A percentile compares a stretch with the other conserved stretches of the same genome.
These are phyloP conservation scores for Mortierella alpina DNA, from an alignment of 192 early-diverging fungal genomes.

Conservation along the genomic window DNA sequence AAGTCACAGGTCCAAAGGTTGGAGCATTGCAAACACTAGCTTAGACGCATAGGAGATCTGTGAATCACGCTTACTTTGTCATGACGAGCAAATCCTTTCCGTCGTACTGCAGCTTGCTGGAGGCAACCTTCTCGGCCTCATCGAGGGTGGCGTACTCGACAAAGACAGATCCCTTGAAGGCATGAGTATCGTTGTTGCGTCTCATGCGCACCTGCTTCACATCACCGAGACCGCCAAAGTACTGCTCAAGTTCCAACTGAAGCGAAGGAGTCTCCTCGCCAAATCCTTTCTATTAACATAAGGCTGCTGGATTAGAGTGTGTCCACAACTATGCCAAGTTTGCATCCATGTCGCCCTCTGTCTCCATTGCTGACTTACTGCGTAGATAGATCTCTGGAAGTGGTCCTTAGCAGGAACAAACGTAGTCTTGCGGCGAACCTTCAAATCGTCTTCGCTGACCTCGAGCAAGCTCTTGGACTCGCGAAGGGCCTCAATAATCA, in stretches of 20 bases:
- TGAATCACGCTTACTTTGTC: slow-evolving; percentile 54
- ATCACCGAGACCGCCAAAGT: slow-evolving; percentile 55
- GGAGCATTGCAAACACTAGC: neutral
- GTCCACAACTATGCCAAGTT: neutral
- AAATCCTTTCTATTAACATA: slow-evolving; percentile 52
- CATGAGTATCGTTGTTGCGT: slow-evolving; percentile 7
- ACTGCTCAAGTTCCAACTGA: slow-evolving; percentile 57
- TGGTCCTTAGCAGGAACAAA: slow-evolving; percentile 51
- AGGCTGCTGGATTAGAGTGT: neutral
- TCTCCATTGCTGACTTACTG: slow-evolving; percentile 51
- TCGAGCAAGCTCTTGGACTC: slow-evolving; percentile 65
- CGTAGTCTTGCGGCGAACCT: slow-evolving; percentile 61
- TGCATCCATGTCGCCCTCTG: slow-evolving; percentile 2
- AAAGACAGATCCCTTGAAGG: slow-evolving; percentile 63
- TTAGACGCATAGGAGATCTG: neutral
- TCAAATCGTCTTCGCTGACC: slow-evolving; percentile 58
- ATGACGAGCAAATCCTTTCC: slow-evolving; percentile 56
- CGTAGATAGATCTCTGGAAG: slow-evolving; percentile 61
- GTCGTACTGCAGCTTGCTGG: slow-evolving; percentile 55
- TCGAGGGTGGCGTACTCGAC: slow-evolving; percentile 62
- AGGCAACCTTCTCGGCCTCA: slow-evolving; percentile 60
- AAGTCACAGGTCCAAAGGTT: too few species aligned
- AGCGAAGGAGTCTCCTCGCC: slow-evolving; percentile 44
- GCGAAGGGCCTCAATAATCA: slow-evolving; percentile 64
- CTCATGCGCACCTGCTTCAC: slow-evolving; percentile 55